phyloP scores from a whole-genome alignment of 306 rosid genomes.

The Rosa persica region DNA sequence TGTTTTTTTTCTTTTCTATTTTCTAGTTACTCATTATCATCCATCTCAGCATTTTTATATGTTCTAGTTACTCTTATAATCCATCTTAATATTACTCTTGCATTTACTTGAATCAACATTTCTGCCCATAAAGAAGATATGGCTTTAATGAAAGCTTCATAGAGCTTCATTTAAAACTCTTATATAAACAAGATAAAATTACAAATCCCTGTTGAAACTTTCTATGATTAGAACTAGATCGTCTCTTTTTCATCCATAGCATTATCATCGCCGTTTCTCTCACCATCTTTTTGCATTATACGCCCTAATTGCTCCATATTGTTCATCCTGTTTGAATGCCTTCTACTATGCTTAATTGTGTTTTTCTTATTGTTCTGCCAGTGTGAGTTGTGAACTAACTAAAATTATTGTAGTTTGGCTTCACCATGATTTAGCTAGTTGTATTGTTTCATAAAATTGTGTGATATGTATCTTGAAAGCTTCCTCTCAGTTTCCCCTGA shows the following conservation, averaged over 20 bases:
- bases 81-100: not conserved
- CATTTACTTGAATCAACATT: not conserved
- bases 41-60: not conserved
- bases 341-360: too few species aligned
- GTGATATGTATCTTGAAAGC: not conserved
- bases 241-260: not conserved
- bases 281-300: not conserved
- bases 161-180: not conserved
- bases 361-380: too few species aligned
- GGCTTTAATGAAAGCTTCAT: not conserved
- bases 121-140: not conserved
- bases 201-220: not conserved
- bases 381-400: not conserved
- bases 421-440: not conserved
- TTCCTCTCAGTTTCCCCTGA: not conserved
- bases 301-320: not conserved
- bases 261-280: not conserved
- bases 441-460: not conserved
- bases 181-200: not conserved
- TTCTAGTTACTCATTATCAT: not conserved
- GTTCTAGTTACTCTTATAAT: not conserved
- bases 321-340: not conserved
- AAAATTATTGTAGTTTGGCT: too few species aligned
- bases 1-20: not conserved
- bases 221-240: not conserved